Conservation (phyloP, 148 eudicot species). For the Vaccinium myrtillus region DNA sequence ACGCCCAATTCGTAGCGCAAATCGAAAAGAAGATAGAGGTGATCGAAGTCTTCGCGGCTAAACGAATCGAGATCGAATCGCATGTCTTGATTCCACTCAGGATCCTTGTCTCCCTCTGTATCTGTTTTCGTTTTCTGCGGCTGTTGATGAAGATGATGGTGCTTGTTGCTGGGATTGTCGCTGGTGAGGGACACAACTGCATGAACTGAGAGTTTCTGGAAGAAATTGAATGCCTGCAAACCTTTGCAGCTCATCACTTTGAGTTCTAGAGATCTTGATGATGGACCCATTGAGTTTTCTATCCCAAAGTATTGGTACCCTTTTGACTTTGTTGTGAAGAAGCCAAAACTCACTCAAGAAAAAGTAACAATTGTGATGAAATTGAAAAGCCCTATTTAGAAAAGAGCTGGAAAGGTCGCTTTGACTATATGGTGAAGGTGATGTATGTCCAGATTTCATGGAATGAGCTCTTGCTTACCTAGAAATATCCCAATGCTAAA, state of each 20-base stretch:
- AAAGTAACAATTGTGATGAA: neutral
- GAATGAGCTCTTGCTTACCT: neutral
- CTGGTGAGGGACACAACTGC: conserved; percentile 29
- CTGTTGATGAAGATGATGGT: conserved; percentile 21
- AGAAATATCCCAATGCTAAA: neutral
- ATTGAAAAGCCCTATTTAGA: neutral
- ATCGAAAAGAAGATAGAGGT: conserved; percentile 30
- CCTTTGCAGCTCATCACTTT: conserved; percentile 38
- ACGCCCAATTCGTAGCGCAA: conserved; percentile 26
- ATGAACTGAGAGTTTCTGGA: conserved; percentile 45
- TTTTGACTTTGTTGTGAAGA: neutral
- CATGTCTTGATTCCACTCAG: conserved; percentile 45
- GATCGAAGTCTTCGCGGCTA: neutral
- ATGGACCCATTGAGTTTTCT: neutral
- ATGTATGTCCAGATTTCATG: neutral
- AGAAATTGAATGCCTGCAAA: conserved; percentile 48
- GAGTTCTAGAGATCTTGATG: conserved; percentile 26
- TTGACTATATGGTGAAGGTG: neutral
- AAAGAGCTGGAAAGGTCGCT: neutral
- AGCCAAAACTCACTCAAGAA: neutral
- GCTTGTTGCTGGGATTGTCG: conserved; percentile 21
- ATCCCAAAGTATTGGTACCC: neutral
- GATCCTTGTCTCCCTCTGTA: conserved; percentile 35
- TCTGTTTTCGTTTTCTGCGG: conserved; percentile 45
- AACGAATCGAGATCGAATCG: conserved; percentile 22